phyloP scores from a whole-genome alignment of 2,329 filamentous ascomycete genomes.

The Aspergillus ustus region DNA sequence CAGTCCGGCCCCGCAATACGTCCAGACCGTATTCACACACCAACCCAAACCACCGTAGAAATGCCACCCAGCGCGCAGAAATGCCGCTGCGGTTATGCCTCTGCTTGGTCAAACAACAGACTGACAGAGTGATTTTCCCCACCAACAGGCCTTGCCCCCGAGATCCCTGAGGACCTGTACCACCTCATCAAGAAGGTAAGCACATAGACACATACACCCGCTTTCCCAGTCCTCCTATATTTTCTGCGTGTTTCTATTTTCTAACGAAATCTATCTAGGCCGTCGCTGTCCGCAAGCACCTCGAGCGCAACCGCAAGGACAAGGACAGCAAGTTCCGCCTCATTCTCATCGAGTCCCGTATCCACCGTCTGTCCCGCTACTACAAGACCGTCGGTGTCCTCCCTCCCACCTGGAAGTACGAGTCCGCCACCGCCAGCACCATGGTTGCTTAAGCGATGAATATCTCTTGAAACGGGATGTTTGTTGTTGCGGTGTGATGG shows the following conservation, averaged over 20 bases:
- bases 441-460: constrained; percentile 74
- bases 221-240: not conserved
- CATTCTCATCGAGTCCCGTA: constrained; percentile 99
- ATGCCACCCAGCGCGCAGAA: constrained; percentile 10
- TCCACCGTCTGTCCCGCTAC: constrained; percentile 99
- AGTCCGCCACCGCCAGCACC: constrained; percentile 94
- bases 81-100: constrained; percentile 61
- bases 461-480: not conserved
- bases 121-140: constrained; percentile 85
- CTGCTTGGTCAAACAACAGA: constrained; percentile 76
- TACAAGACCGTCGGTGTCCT: constrained; percentile 92
- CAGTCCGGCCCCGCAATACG: not conserved
- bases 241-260: not conserved
- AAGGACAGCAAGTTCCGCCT: constrained; percentile 99
- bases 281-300: constrained; percentile 99
- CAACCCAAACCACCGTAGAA: not conserved
- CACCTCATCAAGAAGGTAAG: constrained; percentile 99
- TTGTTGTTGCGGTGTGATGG: constrained; percentile 4
- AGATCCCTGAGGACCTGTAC: constrained; percentile 99
- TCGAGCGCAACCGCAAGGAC: constrained; percentile 99
- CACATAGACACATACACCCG: constrained; percentile 20
- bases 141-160: constrained; percentile 90
- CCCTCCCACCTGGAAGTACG: constrained; percentile 97
- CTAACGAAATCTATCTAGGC: constrained; percentile 60
- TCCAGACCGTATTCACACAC: not conserved